Evolutionary conservation across 1,284 basidiomycete species (phyloP).

Genomic region (Cryptococcus sp.): DNA sequence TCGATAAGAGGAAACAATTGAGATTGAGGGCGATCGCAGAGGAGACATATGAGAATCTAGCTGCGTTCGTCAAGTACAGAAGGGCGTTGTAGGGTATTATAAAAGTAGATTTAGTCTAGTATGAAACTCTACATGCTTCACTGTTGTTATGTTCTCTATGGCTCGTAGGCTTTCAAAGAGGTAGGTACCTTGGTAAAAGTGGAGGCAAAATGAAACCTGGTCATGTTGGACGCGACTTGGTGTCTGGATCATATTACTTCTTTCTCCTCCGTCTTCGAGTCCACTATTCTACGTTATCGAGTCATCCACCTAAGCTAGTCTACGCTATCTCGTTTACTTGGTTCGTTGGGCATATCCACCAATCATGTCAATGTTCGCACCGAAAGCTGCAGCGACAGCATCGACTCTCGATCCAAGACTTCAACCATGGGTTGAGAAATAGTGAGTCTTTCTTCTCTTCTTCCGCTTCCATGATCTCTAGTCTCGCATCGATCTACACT

Average conservation of each 20-base stretch:
- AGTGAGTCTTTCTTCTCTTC: constrained; percentile 53
- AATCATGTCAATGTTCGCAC: constrained; percentile 23
- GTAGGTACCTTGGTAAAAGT: no score
- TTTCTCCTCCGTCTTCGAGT: no score
- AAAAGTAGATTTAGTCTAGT: no score
- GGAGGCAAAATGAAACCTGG: no score
- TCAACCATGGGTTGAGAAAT: constrained; percentile 98
- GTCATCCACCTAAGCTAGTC: no score
- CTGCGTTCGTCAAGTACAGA: constrained; percentile 84
- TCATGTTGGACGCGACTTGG: no score
- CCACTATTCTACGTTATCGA: no score
- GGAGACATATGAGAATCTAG: constrained; percentile 66
- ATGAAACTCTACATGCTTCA: no score
- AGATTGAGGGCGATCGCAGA: constrained; percentile 49
- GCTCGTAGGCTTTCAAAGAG: no score
- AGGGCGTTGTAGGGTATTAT: not conserved
- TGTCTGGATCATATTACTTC: no score
- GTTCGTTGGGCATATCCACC: not conserved
- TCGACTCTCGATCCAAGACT: constrained; percentile 55
- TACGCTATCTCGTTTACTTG: no score
- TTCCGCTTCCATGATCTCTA: not conserved
- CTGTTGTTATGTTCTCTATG: no score
- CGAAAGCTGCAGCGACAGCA: constrained; percentile 12
- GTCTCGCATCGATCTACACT: not conserved
- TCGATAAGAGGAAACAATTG: constrained; percentile 52